Conservation (phyloP, 2,329 filamentous ascomycete genomes). For the Leptographium procerum region DNA sequence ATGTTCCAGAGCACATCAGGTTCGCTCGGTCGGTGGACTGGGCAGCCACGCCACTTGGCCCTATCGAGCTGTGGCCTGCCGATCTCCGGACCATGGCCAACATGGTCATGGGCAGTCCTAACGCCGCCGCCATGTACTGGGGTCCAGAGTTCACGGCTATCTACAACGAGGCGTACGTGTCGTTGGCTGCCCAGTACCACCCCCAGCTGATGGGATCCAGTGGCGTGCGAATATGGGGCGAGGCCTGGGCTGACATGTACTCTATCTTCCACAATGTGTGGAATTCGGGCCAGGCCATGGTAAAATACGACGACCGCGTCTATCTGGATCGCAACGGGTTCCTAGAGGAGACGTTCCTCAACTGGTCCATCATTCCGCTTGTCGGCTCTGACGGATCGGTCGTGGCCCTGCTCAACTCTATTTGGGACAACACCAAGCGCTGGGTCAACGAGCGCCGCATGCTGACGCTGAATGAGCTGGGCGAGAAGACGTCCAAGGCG, state of each 20-base stretch:
- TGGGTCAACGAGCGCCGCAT: slow-evolving; percentile 71
- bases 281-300: slow-evolving; percentile 62
- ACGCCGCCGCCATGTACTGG: slow-evolving; percentile 72
- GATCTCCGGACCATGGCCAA: slow-evolving; percentile 71
- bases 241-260: slow-evolving; percentile 63
- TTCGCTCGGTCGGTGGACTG: slow-evolving; percentile 65
- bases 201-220: slow-evolving; percentile 62
- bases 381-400: slow-evolving; percentile 64
- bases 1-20: slow-evolving; percentile 57
- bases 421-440: slow-evolving; percentile 69
- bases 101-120: slow-evolving; percentile 67
- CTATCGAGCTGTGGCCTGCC: slow-evolving; percentile 61
- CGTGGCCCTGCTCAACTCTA: slow-evolving; percentile 66
- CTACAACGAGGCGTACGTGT: slow-evolving; percentile 62
- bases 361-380: slow-evolving; percentile 70
- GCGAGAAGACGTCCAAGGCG: slow-evolving; percentile 63
- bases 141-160: slow-evolving; percentile 58
- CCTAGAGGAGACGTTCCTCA: slow-evolving; percentile 72
- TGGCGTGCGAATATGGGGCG: slow-evolving; percentile 58
- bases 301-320: slow-evolving; percentile 73
- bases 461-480: slow-evolving; percentile 66
- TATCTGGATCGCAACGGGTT: slow-evolving; percentile 60
- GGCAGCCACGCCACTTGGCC: slow-evolving; percentile 60
- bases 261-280: slow-evolving; percentile 57
- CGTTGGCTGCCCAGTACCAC: slow-evolving; percentile 66